phyloP scores from a whole-genome alignment of 441 rosid species.

The California macrophylla region DNA sequence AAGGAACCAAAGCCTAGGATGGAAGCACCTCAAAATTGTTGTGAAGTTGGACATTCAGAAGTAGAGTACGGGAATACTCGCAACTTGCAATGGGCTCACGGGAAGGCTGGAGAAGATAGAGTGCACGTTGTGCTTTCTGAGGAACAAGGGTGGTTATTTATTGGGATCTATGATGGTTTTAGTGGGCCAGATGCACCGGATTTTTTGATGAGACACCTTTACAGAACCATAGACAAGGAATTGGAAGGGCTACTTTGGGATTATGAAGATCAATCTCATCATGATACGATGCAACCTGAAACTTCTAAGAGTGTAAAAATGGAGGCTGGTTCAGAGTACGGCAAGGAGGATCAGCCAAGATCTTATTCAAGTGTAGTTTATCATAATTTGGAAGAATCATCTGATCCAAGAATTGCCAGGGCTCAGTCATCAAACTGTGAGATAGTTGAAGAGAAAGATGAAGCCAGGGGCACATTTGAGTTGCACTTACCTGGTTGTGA shows the following conservation, averaged over 20 bases:
- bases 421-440: slow-evolving; percentile 37
- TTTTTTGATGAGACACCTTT: slow-evolving; percentile 78
- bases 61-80: slow-evolving; percentile 44
- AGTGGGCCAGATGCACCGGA: slow-evolving; percentile 98
- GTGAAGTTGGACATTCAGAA: slow-evolving; percentile 49
- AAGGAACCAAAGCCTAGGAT: slow-evolving; percentile 56
- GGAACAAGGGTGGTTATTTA: slow-evolving; percentile 90
- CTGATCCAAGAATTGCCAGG: slow-evolving; percentile 26
- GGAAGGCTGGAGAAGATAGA: slow-evolving; percentile 95
- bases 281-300: slow-evolving; percentile 31
- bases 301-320: slow-evolving; percentile 19
- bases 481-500: slow-evolving; percentile 22
- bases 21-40: slow-evolving; percentile 44
- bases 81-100: slow-evolving; percentile 96
- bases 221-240: slow-evolving; percentile 81
- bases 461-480: slow-evolving; percentile 22
- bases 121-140: slow-evolving; percentile 92
- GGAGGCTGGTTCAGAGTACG: slow-evolving; percentile 21
- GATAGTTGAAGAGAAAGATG: slow-evolving; percentile 38
- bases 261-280: slow-evolving; percentile 47
- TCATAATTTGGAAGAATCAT: slow-evolving; percentile 24
- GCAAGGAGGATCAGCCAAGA: slow-evolving; percentile 24
- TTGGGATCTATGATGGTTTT: slow-evolving; percentile 92
- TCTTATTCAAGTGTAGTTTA: slow-evolving; percentile 28
- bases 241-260: slow-evolving; percentile 86